These are phyloP conservation scores for Acanthamoeba divionensis DNA, from an alignment of 208 protist genomes.

Conservation along the genomic window DNA sequence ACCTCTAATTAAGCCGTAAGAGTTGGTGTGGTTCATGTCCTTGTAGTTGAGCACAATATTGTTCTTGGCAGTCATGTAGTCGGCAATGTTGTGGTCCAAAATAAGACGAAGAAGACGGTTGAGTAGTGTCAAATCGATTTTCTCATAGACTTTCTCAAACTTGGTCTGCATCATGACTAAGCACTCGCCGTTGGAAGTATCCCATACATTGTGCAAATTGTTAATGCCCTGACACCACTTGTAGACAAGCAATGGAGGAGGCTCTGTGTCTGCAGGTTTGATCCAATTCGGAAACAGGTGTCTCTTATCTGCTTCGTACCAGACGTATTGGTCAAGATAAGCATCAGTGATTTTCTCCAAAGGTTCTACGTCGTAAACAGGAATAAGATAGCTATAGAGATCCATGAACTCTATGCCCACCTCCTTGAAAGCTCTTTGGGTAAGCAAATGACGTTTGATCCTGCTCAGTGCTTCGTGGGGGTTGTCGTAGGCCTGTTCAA, in stretches of 20 bases:
- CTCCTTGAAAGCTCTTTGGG: conserved; percentile 98
- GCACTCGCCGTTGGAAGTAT: conserved; percentile 95
- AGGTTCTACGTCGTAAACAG: conserved; percentile 98
- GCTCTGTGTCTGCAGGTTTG: conserved; percentile 99
- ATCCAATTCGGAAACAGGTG: conserved; percentile 99
- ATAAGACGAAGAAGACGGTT: conserved; percentile 98
- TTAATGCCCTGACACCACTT: conserved; percentile 99
- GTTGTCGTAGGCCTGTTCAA: conserved; percentile 99
- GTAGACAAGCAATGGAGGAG: conserved; percentile 97
- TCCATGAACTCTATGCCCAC: conserved; percentile 99
- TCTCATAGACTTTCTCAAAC: conserved; percentile 98
- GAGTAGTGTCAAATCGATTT: conserved; percentile 99
- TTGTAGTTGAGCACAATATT: conserved; percentile 99
- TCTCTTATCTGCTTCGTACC: conserved; percentile 98
- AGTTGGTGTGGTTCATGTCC: conserved; percentile 99
- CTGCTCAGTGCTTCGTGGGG: conserved; percentile 97
- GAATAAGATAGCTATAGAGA: conserved; percentile 98
- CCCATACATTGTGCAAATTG: conserved; percentile 93
- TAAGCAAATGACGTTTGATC: conserved; percentile 98
- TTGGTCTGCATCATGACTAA: conserved; percentile 97
- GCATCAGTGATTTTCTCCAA: conserved; percentile 99
- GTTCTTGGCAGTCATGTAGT: conserved; percentile 99
- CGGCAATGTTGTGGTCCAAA: conserved; percentile 99
- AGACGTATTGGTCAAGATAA: conserved; percentile 99
- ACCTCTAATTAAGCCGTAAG: conserved; percentile 97